Evolutionary conservation across 1,284 basidiomycete genomes (phyloP).

Genomic region (Apiotrichum gamsii): DNA sequence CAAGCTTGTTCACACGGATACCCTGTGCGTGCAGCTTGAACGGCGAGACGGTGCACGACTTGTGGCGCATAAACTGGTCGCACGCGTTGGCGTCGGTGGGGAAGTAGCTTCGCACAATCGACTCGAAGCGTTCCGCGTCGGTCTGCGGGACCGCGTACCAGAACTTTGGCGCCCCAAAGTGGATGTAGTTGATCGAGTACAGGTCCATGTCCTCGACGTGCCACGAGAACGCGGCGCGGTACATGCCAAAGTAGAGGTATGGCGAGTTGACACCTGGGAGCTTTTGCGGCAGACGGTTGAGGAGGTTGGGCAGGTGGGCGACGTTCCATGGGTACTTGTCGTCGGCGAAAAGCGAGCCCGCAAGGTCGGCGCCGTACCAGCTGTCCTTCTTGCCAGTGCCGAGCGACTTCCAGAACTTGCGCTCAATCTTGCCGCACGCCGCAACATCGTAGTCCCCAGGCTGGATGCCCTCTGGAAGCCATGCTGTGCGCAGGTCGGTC

Average conservation of each 20-base stretch:
- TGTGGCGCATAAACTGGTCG: constrained; percentile 91
- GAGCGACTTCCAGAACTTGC: constrained; percentile 85
- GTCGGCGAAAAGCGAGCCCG: constrained; percentile 75
- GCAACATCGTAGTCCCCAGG: constrained; percentile 73
- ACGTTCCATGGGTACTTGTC: constrained; percentile 87
- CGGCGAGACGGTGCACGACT: constrained; percentile 91
- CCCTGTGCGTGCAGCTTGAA: constrained; percentile 70
- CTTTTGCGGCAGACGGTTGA: constrained; percentile 60
- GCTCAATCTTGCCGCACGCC: constrained; percentile 79
- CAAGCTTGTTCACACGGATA: constrained; percentile 77
- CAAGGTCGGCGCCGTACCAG: constrained; percentile 93
- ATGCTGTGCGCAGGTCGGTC: constrained; percentile 64
- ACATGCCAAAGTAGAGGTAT: constrained; percentile 99
- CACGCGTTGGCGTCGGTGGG: constrained; percentile 76
- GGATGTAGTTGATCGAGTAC: constrained; percentile 98
- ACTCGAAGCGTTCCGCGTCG: constrained; percentile 70
- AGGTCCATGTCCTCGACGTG: constrained; percentile 96
- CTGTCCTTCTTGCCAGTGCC: constrained; percentile 61
- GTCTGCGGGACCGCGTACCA: constrained; percentile 96
- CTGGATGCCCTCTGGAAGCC: constrained; percentile 68
- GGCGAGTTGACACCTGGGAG: constrained; percentile 95
- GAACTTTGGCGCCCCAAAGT: constrained; percentile 91
- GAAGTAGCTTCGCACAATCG: constrained; percentile 60
- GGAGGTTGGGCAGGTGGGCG: constrained; percentile 75
- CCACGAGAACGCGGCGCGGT: constrained; percentile 98